These are phyloP conservation scores for Papiliotrema terrestris DNA, from an alignment of 1,284 basidiomycete genomes.

Conservation along the genomic window DNA sequence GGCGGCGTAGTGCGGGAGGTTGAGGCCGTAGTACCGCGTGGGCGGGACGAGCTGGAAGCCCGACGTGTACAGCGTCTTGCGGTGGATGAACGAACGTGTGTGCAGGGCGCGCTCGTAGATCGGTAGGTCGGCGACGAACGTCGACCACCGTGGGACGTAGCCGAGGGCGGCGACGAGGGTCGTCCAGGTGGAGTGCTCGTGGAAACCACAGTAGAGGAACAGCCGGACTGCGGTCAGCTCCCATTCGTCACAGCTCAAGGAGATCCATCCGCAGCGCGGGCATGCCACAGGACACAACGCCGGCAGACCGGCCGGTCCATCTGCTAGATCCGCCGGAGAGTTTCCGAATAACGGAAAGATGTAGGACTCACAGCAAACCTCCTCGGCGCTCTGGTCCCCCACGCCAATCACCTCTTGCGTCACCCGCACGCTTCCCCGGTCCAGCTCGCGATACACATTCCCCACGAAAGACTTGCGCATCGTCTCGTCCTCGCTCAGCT, in stretches of 20 bases:
- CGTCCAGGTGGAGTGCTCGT: conserved; percentile 22
- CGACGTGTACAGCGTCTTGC: conserved; percentile 20
- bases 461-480: conserved; percentile 21
- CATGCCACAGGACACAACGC: too few relatives aligned
- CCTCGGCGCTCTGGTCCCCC: conserved; percentile 25
- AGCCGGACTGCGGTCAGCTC: conserved; percentile 24
- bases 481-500: conserved; percentile 21
- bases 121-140: conserved; percentile 13
- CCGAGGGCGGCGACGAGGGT: conserved; percentile 16
- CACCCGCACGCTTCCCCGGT: conserved; percentile 13
- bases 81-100: conserved; percentile 12
- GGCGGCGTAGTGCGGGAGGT: conserved; percentile 24
- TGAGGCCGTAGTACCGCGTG: conserved; percentile 22
- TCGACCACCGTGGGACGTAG: conserved; percentile 15
- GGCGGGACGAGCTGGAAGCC: conserved; percentile 37
- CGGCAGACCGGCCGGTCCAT: too few relatives aligned
- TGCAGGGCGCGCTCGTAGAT: conserved; percentile 22
- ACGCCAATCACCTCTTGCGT: conserved; percentile 12
- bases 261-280: background rate
- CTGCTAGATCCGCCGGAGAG: too few relatives aligned
- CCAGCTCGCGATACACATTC: conserved; percentile 32
- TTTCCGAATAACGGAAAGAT: too few relatives aligned
- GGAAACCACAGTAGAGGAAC: conserved; percentile 29
- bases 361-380: conserved; percentile 29
- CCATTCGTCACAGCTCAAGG: background rate